A percentile compares a stretch with the other conserved stretches of the same genome.
These are phyloP conservation scores for Sugiyamaella neomexicana DNA, from an alignment of 1,139 yeast species.

Conservation along the genomic window DNA sequence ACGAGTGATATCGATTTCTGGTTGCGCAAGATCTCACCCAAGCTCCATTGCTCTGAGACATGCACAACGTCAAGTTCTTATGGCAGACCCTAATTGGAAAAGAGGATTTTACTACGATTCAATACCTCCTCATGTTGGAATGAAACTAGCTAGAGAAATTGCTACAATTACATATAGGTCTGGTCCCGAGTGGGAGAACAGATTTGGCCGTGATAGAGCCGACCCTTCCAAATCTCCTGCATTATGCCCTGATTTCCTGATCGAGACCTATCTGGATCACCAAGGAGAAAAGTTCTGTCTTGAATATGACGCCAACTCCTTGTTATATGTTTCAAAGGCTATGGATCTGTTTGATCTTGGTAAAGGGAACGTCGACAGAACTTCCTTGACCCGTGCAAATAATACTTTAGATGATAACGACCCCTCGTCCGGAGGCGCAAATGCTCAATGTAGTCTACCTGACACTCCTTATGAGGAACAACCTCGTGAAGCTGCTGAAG, in stretches of 20 bases:
- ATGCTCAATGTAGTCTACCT: slow-evolving; percentile 47
- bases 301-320: slow-evolving; percentile 89
- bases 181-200: slow-evolving; percentile 95
- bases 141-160: slow-evolving; percentile 90
- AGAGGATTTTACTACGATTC: slow-evolving; percentile 80
- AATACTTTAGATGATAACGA: too few relatives aligned
- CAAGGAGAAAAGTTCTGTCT: slow-evolving; percentile 92
- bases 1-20: slow-evolving; percentile 74
- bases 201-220: slow-evolving; percentile 87
- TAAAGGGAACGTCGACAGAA: slow-evolving; percentile 47
- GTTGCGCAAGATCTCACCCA: slow-evolving; percentile 93
- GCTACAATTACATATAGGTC: slow-evolving; percentile 93
- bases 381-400: slow-evolving; percentile 42
- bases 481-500: slow-evolving; percentile 33
- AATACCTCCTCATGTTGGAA: slow-evolving; percentile 89
- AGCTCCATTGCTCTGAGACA: slow-evolving; percentile 91
- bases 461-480: slow-evolving; percentile 58
- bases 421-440: slow-evolving; percentile 20
- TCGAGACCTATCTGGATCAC: slow-evolving; percentile 90
- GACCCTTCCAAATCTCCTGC: slow-evolving; percentile 81
- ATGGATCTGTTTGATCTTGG: slow-evolving; percentile 93
- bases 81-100: slow-evolving; percentile 95
- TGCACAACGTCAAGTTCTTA: slow-evolving; percentile 87
- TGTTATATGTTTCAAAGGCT: slow-evolving; percentile 83
- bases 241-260: slow-evolving; percentile 86